Conservation (phyloP, 2,329 filamentous ascomycete genomes). For the Trichoderma sp. region DNA sequence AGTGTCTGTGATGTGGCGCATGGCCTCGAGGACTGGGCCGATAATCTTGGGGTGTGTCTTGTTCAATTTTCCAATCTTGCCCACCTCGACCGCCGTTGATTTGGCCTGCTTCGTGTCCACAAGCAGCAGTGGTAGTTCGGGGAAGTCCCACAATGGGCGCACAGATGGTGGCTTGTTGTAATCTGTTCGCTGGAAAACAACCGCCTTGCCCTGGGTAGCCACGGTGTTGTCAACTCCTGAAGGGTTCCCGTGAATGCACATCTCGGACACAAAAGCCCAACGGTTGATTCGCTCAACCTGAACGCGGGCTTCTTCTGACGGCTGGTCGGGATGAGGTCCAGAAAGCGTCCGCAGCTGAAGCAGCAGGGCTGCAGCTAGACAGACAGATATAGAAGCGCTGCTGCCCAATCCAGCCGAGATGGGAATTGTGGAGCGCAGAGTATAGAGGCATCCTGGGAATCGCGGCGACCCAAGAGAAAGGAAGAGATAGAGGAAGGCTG, state of each 20-base stretch:
- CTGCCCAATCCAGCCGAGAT: slow-evolving; percentile 90
- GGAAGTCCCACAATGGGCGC: slow-evolving; percentile 80
- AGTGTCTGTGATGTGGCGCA: slow-evolving; percentile 70
- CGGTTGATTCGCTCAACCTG: slow-evolving; percentile 95
- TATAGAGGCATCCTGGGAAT: slow-evolving; percentile 83
- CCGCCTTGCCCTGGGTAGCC: slow-evolving; percentile 88
- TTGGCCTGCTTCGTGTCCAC: slow-evolving; percentile 89
- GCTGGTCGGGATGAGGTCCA: slow-evolving; percentile 90
- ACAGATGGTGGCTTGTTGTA: slow-evolving; percentile 78
- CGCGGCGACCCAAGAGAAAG: slow-evolving; percentile 80
- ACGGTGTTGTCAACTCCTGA: slow-evolving; percentile 98
- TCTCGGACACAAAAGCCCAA: slow-evolving; percentile 96
- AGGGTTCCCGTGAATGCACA: slow-evolving; percentile 97
- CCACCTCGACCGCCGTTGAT: slow-evolving; percentile 83
- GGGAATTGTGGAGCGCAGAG: slow-evolving; percentile 89
- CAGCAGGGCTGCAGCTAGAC: slow-evolving; percentile 80
- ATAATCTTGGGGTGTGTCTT: slow-evolving; percentile 75
- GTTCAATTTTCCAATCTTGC: slow-evolving; percentile 77
- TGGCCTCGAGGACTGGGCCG: slow-evolving; percentile 79
- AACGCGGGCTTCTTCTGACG: slow-evolving; percentile 79
- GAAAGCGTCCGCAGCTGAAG: slow-evolving; percentile 86
- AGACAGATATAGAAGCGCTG: slow-evolving; percentile 92
- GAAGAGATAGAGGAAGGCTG: slow-evolving; percentile 90
- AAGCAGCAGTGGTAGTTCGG: slow-evolving; percentile 85
- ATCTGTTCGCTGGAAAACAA: slow-evolving; percentile 83